Base-by-base conservation (phyloP, 371 early-diverging fungal species). In the Mortierella polycephala region DNA sequence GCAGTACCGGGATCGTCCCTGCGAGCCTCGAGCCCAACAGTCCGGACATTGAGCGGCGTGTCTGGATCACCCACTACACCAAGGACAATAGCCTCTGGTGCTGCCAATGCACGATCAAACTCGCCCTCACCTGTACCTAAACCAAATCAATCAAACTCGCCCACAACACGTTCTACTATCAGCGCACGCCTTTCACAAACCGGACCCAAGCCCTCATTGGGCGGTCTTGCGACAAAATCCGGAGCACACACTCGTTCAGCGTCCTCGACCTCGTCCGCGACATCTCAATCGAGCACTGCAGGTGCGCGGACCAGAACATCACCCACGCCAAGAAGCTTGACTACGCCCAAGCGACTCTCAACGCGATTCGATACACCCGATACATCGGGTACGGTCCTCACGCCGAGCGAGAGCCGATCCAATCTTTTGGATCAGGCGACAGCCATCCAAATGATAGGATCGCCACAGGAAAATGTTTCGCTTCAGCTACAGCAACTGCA, bases 311-410 rank as follows among this genome's bases (percentile, higher is more conserved):
- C 71, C 9, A 47, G 79, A 23, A 72, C 73, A 2, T 79, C 79
- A 0, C 79, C 79, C 11, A 72, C 79, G 1, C 79, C 79, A 41
- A 72, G 79, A n/a, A 55, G 62, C 21, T 37, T 62, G 49, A 69
- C 79, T 4, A 58, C 69, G 0, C 69, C 79, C 18, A 57, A 69
- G 56, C 65, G 79, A 20, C 73, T 79, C 21, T 72, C 73, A n/a
- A 72, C 79, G 5, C 69, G 72, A 12, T 72, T 73, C 4, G 79
- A 69, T 23, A 69, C 79, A 11, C 73, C 79, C 14, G 79, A 79
- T 50, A 14, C 30, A 30, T 30, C 59, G 1, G 46, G 45, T 21
- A 39, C n/a, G 10, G 23, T 69, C 10, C 9, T 71, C n/a, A 68
- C 73, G 0, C 72, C 79, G 12, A 68, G 51, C 21, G 79, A 77